Conservation (phyloP, 2,329 filamentous ascomycete species). For the Colletotrichum liriopes region DNA sequence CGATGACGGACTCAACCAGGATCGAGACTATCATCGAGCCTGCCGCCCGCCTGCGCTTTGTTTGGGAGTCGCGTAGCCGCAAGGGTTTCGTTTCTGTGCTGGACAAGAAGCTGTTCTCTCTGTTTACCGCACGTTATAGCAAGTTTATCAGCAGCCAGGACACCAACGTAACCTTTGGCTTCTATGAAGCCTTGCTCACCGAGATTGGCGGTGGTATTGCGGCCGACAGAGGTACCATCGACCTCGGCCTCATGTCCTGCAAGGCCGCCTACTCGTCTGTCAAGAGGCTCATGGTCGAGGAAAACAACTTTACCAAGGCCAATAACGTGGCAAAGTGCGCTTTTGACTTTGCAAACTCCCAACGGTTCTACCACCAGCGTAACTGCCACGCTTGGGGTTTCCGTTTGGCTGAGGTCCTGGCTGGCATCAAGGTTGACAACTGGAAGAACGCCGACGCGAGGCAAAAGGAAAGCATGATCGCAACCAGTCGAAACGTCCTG, state of each 20-base stretch:
- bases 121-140: constrained; percentile 55
- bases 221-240: constrained; percentile 48
- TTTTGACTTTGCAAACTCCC: constrained; percentile 59
- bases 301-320: constrained; percentile 57
- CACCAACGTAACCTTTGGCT: constrained; percentile 53
- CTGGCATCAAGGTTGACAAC: constrained; percentile 54
- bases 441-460: constrained; percentile 48
- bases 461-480: constrained; percentile 48
- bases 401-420: constrained; percentile 61
- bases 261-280: constrained; percentile 47
- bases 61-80: constrained; percentile 52
- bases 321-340: constrained; percentile 60
- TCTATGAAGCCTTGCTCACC: constrained; percentile 58
- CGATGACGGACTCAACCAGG: constrained; percentile 45
- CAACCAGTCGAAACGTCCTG: constrained; percentile 29
- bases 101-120: constrained; percentile 56
- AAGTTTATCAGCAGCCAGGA: constrained; percentile 45
- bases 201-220: constrained; percentile 55
- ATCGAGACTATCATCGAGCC: constrained; percentile 55
- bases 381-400: constrained; percentile 60
- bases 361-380: constrained; percentile 58
- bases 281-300: constrained; percentile 53
- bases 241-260: constrained; percentile 58
- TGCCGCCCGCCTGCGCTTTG: constrained; percentile 56
- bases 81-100: constrained; percentile 56